A percentile compares a stretch with the other conserved stretches of the same genome.
These are phyloP conservation scores for Verticillium albo-atrum DNA, from an alignment of 2,329 filamentous ascomycete genomes.

Conservation along the genomic window DNA sequence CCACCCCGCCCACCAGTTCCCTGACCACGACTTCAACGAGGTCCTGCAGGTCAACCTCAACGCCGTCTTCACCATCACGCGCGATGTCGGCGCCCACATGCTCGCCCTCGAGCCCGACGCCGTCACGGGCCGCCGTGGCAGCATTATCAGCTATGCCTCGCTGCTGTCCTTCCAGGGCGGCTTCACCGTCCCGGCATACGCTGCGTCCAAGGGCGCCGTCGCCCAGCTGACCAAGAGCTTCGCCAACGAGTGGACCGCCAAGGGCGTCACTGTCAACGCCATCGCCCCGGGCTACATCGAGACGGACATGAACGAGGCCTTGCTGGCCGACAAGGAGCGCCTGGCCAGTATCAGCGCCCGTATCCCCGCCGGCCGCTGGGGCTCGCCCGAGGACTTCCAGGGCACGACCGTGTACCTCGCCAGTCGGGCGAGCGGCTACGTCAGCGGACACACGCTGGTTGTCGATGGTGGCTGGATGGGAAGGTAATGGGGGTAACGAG, in stretches of 20 bases:
- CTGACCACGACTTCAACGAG: constrained; percentile 71
- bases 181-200: constrained; percentile 83
- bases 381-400: constrained; percentile 81
- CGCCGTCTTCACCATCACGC: constrained; percentile 72
- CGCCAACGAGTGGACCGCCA: constrained; percentile 79
- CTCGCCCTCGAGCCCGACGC: constrained; percentile 48
- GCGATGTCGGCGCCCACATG: constrained; percentile 78
- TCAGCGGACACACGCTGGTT: constrained; percentile 75
- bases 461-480: constrained; percentile 96
- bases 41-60: constrained; percentile 85
- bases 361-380: constrained; percentile 84
- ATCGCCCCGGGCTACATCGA: constrained; percentile 88
- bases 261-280: constrained; percentile 79
- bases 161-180: constrained; percentile 84
- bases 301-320: constrained; percentile 89
- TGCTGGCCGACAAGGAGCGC: constrained; percentile 68
- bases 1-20: constrained; percentile 71
- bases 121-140: constrained; percentile 54
- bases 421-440: constrained; percentile 71
- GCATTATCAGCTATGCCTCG: constrained; percentile 80
- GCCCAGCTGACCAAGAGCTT: constrained; percentile 81
- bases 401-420: constrained; percentile 75
- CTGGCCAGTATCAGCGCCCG: constrained; percentile 70
- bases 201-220: constrained; percentile 80
- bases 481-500: constrained; percentile 40